Evolutionary conservation across 2,329 filamentous ascomycete species (phyloP), one percentile per base, ranked within the genome.

Genomic region (Colletotrichum eremochloae): DNA sequence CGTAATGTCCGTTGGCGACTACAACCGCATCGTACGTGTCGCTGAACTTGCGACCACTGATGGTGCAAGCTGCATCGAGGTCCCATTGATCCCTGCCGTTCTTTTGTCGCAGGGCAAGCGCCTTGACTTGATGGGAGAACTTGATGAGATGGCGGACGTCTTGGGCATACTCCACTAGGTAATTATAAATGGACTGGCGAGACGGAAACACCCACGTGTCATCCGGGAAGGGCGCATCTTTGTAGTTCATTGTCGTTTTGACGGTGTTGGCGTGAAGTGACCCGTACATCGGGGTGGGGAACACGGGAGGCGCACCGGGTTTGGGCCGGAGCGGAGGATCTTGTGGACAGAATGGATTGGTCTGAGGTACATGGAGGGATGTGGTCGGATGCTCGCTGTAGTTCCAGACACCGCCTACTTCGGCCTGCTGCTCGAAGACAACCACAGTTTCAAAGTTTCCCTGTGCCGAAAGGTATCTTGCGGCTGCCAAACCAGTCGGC

Each of bases 191-290:
- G 36, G 87, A 86, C 73, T 90, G 82, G 74, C 95, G 90, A 31
- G 86, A 87, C 0, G 96, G 96, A 76, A 96, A 97, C 1, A 97
- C 85, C 78, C 92, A 90, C 8, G 88, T 86, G 15, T 90, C 86
- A 1, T 85, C 77, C 0, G 89, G 86, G 77, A 96, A 96, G 0
- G 87, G 79, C 8, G 89, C 84, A 75, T 96, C 93, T 5, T 91
- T 92, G 80, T 91, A 98, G 5, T 87, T 84, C 96, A 98, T 98
- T 64, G 98, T 80, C 0, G 86, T 85, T 71, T 92, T 90, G 0
- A 95, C 93, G 60, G 98, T 95, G 80, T 98, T 98, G 31, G 95
- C 95, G 78, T 97, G 92, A 20, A 98, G 84, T 33, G 87, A 84
- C 60, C 94, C 90, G 80, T 98, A 98, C 82, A 97, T 89, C 3